phyloP scores from a whole-genome alignment of 169 alveolate species.

The Cyclospora cayetanensis region DNA sequence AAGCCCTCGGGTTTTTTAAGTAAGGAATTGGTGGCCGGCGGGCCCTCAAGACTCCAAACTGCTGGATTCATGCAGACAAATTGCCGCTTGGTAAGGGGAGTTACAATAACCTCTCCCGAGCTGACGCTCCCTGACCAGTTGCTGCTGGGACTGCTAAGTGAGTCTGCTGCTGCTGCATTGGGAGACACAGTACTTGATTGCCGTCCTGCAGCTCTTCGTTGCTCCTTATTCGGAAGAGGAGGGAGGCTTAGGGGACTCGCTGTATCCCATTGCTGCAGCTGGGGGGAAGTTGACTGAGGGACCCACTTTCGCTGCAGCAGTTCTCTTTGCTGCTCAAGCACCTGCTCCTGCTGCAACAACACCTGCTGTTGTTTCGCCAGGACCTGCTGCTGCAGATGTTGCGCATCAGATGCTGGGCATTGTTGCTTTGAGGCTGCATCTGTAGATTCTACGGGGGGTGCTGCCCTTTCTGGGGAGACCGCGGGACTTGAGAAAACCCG shows the following conservation, averaged over 20 bases:
- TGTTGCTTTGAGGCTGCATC: neutral
- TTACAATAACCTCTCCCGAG: neutral
- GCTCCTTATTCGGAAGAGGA: too few species aligned
- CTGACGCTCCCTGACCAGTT: neutral
- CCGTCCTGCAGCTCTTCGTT: too few species aligned
- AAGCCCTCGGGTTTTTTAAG: too few species aligned
- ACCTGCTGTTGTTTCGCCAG: neutral
- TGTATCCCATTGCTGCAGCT: neutral
- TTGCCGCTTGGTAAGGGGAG: neutral
- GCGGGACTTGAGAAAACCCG: too few species aligned
- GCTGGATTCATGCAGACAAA: neutral
- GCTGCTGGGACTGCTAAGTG: neutral
- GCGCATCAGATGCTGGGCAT: neutral
- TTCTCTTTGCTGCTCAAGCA: neutral
- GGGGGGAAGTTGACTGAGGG: neutral
- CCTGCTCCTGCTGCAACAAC: constrained; percentile 5
- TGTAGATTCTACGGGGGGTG: too few species aligned
- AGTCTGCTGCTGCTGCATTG: neutral
- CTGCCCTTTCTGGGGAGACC: too few species aligned
- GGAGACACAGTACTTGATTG: too few species aligned
- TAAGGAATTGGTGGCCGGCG: too few species aligned
- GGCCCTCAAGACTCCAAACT: too few species aligned
- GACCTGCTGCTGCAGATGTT: neutral
- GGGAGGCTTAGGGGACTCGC: too few species aligned
- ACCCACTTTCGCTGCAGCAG: neutral